Evolutionary conservation across 306 rosid genomes (phyloP).

Genomic region (Begonia peltatifolia): DNA sequence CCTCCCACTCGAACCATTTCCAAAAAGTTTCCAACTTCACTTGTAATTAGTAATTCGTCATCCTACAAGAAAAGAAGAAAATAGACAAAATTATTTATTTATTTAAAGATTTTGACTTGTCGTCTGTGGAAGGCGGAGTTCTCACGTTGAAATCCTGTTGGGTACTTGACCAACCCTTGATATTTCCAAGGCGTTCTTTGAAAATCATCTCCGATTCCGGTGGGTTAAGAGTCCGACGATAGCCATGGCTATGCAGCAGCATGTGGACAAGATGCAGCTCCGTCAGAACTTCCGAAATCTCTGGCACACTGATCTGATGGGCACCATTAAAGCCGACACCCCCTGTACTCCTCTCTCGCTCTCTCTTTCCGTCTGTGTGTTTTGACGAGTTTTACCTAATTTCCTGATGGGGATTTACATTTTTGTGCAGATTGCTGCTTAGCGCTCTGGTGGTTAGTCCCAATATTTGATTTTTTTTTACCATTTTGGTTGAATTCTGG

Average conservation of each 20-base stretch:
- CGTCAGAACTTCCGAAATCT: slow-evolving; percentile 69
- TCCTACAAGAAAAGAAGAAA: too few species aligned
- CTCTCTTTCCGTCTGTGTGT: neutral
- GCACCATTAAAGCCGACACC: slow-evolving; percentile 53
- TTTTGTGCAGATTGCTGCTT: slow-evolving; percentile 66
- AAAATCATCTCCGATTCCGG: neutral
- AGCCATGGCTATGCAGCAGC: slow-evolving; percentile 48
- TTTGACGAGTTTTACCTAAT: neutral
- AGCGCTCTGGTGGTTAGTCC: slow-evolving; percentile 48
- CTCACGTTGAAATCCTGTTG: too few species aligned
- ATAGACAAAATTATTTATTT: too few species aligned
- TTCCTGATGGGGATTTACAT: slow-evolving; percentile 6
- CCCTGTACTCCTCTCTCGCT: slow-evolving; percentile 24
- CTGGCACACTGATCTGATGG: slow-evolving; percentile 70
- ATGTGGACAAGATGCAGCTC: slow-evolving; percentile 66
- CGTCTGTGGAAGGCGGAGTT: too few species aligned
- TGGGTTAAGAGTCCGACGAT: neutral
- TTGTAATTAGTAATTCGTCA: too few species aligned
- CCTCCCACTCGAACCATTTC: too few species aligned
- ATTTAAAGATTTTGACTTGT: too few species aligned
- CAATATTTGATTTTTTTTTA: slow-evolving; percentile 6
- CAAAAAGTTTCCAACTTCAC: too few species aligned
- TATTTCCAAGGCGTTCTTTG: neutral
- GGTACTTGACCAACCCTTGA: too few species aligned
- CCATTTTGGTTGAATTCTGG: neutral